These are phyloP conservation scores for Pinus albicaulis DNA, from an alignment of 75 land plant species.

Conservation along the genomic window DNA sequence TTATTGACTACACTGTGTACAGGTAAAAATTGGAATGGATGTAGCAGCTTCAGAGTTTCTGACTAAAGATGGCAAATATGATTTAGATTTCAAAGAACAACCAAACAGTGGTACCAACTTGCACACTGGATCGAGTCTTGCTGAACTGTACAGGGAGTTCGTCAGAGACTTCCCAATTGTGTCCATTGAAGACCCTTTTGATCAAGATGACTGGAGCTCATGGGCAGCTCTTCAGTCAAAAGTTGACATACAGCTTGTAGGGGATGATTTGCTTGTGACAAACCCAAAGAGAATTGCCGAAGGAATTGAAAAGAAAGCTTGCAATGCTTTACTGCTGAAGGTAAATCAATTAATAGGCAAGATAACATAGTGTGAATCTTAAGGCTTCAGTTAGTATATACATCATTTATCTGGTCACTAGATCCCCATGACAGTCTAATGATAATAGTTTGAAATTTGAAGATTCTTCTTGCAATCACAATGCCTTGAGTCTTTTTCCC, in stretches of 20 bases:
- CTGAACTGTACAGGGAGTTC: constrained; percentile 83
- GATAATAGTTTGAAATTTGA: background rate
- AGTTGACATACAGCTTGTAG: constrained; percentile 81
- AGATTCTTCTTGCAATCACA: background rate
- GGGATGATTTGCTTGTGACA: constrained; percentile 94
- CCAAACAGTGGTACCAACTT: constrained; percentile 84
- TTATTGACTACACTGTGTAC: constrained; percentile 7
- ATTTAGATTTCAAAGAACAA: constrained; percentile 87
- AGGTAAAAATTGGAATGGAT: constrained; percentile 99
- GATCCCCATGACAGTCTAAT: background rate
- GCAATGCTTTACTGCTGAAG: constrained; percentile 91
- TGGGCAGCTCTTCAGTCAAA: constrained; percentile 74
- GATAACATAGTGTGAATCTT: background rate
- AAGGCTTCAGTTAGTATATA: background rate
- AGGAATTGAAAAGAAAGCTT: constrained; percentile 82
- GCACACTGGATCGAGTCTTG: constrained; percentile 56
- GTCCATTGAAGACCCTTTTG: constrained; percentile 97
- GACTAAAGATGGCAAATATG: constrained; percentile 79
- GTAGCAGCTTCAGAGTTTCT: constrained; percentile 98
- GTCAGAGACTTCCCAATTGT: constrained; percentile 90
- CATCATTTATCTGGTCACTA: background rate
- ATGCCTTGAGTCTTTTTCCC: no score
- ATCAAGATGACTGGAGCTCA: constrained; percentile 96
- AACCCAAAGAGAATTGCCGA: constrained; percentile 89
- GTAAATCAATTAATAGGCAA: constrained; percentile 19